Conservation (phyloP, 108 stramenopile species). For the Bacterosira constricta region DNA sequence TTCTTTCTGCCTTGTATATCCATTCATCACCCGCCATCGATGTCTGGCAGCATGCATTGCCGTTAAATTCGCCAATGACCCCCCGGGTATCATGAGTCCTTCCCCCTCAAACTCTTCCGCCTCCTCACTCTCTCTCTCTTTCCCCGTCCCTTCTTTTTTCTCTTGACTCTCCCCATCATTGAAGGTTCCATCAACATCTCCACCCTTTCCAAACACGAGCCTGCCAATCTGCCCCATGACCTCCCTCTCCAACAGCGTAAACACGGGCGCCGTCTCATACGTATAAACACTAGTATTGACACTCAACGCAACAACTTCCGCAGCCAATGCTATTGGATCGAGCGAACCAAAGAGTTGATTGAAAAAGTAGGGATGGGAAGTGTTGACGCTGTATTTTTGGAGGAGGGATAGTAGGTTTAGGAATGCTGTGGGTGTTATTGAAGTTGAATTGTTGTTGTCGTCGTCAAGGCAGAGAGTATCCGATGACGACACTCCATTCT, state of each 20-base stretch:
- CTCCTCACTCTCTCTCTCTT: neutral
- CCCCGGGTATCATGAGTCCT: slow-evolving; percentile 58
- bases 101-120: slow-evolving; percentile 27
- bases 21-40: slow-evolving; percentile 31
- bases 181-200: too few relatives aligned
- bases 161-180: too few relatives aligned
- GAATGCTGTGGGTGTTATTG: slow-evolving; percentile 3
- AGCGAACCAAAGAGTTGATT: slow-evolving; percentile 62
- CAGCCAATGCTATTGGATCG: slow-evolving; percentile 57
- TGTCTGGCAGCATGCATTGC: slow-evolving; percentile 57
- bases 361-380: slow-evolving; percentile 59
- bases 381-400: slow-evolving; percentile 52
- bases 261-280: slow-evolving; percentile 53
- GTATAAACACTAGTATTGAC: slow-evolving; percentile 49
- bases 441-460: neutral
- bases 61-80: slow-evolving; percentile 52
- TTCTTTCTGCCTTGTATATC: slow-evolving; percentile 6
- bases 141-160: neutral
- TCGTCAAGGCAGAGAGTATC: slow-evolving; percentile 22
- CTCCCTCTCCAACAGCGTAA: slow-evolving; percentile 50
- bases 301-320: slow-evolving; percentile 41
- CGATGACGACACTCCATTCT: neutral
- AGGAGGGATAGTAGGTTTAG: slow-evolving; percentile 33
- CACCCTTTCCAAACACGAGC: slow-evolving; percentile 37
- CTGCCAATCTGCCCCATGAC: slow-evolving; percentile 34